Percentiles rank a stretch among this genome's conserved stretches.
Conservation (phyloP, 2,329 filamentous ascomycete species). For the Exutisphaerella laricina region DNA sequence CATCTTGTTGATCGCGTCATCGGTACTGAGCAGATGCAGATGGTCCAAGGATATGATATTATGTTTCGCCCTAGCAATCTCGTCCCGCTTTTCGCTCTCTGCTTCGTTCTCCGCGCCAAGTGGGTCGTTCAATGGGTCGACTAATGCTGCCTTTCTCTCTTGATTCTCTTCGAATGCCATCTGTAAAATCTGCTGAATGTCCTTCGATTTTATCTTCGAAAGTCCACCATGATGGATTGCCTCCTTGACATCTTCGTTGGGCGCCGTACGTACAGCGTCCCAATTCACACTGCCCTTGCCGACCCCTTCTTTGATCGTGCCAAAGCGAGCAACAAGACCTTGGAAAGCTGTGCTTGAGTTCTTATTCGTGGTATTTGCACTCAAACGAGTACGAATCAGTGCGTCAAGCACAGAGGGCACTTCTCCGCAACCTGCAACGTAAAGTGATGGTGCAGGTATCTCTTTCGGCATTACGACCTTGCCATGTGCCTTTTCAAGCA, state of each 20-base stretch:
- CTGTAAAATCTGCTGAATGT: conserved; percentile 69
- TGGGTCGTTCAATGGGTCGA: conserved; percentile 30
- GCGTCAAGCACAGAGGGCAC: conserved; percentile 61
- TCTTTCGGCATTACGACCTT: conserved; percentile 58
- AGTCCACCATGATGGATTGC: conserved; percentile 68
- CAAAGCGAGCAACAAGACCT: conserved; percentile 60
- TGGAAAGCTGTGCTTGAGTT: conserved; percentile 63
- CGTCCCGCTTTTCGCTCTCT: conserved; percentile 49
- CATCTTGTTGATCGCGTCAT: conserved; percentile 54
- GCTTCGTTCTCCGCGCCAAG: conserved; percentile 43
- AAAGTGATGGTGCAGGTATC: conserved; percentile 64
- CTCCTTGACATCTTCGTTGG: conserved; percentile 57
- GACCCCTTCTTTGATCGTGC: conserved; percentile 55
- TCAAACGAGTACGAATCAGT: conserved; percentile 57
- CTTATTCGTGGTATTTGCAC: conserved; percentile 53
- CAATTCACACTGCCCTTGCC: conserved; percentile 70
- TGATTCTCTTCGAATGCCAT: conserved; percentile 66
- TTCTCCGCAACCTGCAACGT: conserved; percentile 65
- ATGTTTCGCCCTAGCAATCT: conserved; percentile 53
- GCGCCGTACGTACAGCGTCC: conserved; percentile 60
- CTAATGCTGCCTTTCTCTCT: conserved; percentile 49
- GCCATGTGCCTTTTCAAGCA: conserved; percentile 63
- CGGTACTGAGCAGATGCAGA: conserved; percentile 49
- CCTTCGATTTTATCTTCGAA: conserved; percentile 62
- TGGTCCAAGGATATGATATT: conserved; percentile 61